A percentile compares a stretch with the other conserved stretches of the same genome.
These are phyloP conservation scores for Cladosporium sp. DNA, from an alignment of 2,329 filamentous ascomycete genomes.

Conservation along the genomic window DNA sequence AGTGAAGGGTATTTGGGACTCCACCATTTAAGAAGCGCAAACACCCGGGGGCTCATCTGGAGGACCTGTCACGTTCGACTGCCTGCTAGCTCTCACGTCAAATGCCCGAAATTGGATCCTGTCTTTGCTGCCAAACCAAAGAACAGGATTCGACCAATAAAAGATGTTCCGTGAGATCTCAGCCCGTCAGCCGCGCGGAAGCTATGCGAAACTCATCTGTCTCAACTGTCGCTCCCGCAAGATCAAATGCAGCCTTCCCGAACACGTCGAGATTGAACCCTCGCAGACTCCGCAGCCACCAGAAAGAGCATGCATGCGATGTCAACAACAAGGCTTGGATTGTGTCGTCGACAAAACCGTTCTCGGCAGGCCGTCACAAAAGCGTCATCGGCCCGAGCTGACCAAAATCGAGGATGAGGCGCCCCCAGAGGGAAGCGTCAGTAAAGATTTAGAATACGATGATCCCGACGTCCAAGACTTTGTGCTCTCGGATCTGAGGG, in stretches of 20 bases:
- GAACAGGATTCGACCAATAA: not conserved
- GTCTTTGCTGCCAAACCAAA: no score
- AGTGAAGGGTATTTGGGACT: no score
- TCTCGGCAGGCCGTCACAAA: constrained; percentile 15
- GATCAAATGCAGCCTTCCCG: constrained; percentile 17
- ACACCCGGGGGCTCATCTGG: no score
- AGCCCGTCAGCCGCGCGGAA: constrained; percentile 13
- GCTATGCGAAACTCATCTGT: constrained; percentile 18
- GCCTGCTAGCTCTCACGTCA: no score
- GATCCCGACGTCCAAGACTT: constrained; percentile 12
- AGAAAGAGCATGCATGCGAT: constrained; percentile 13
- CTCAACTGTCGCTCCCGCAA: constrained; percentile 16
- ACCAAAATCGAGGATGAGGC: not conserved
- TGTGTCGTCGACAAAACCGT: constrained; percentile 17
- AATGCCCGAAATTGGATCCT: no score
- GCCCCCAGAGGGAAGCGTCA: not conserved
- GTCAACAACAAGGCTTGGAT: constrained; percentile 13
- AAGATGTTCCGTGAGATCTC: not conserved
- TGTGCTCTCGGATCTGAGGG: constrained; percentile 8
- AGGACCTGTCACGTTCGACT: no score
- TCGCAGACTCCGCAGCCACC: constrained; percentile 12
- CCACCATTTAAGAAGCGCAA: no score
- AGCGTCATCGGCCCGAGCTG: constrained; percentile 1
- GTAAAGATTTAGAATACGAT: not conserved
- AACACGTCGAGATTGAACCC: constrained; percentile 10